Evolutionary conservation across 1,139 yeast genomes (phyloP).

Genomic region (Pneumocystis jirovecii): DNA sequence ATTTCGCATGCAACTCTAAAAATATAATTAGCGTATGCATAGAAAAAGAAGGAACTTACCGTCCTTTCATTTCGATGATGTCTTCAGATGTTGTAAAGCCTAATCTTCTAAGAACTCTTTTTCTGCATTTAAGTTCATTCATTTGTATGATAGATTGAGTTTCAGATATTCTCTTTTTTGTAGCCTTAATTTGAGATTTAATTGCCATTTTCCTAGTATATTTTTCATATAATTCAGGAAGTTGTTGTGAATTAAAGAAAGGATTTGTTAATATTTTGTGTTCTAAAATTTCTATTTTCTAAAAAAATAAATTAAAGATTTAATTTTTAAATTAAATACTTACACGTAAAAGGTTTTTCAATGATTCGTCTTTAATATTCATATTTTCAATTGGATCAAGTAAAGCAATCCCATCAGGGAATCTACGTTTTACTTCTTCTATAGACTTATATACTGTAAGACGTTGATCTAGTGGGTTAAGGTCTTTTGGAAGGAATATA

Average conservation of each 20-base stretch:
- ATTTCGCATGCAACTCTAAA: conserved; percentile 81
- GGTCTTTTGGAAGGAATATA: conserved; percentile 65
- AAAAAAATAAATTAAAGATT: conserved; percentile 14
- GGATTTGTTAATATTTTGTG: conserved; percentile 58
- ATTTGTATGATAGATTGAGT: conserved; percentile 86
- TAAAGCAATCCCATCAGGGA: conserved; percentile 77
- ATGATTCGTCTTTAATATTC: conserved; percentile 76
- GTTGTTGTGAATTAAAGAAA: conserved; percentile 47
- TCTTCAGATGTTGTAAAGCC: conserved; percentile 66
- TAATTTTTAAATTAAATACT: neutral
- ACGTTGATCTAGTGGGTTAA: conserved; percentile 54
- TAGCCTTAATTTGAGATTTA: conserved; percentile 42
- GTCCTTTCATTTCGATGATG: conserved; percentile 85
- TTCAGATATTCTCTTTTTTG: conserved; percentile 54
- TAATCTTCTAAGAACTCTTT: conserved; percentile 70
- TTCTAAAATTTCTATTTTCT: conserved; percentile 71
- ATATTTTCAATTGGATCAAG: conserved; percentile 83
- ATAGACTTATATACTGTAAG: conserved; percentile 63
- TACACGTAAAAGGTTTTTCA: conserved; percentile 38
- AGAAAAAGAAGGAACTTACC: neutral
- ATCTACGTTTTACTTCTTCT: conserved; percentile 62
- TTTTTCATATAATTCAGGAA: conserved; percentile 43
- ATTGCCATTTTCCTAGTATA: conserved; percentile 52
- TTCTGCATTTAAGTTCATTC: conserved; percentile 84
- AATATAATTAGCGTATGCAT: neutral